Evolutionary conservation across 2,329 filamentous ascomycete species (phyloP), one percentile per base, ranked within the genome.

Genomic region (Aotearoamyces nothofagi): DNA sequence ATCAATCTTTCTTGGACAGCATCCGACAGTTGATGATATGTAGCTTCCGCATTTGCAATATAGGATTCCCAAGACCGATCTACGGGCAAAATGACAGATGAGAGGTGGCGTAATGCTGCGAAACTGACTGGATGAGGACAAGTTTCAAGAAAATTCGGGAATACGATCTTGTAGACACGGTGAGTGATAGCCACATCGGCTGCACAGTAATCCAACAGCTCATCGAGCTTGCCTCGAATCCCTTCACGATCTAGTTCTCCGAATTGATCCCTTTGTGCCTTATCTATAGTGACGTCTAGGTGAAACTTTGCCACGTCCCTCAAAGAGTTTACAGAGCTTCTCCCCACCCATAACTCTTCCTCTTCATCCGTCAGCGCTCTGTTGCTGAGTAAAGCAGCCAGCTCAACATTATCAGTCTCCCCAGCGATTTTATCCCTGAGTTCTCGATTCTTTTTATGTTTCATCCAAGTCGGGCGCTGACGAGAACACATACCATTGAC

Each of bases 401-500:
- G 54, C 38, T 90, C 79, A 5, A 70, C 57, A 30, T 76, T 77
- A 10, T 78, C 68, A 3, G 74, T 77, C 31, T 82, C 68, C 27
- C 63, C 74, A 4, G 79, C 69, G 26, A 87, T 73, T 45, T 77
- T 79, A 36, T 94, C 86, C 27, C 82, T 65, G 25, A 87, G 46
- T 46, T 96, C 87, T 33, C 78, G 68, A 39, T 78, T 83, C 57
- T 98, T 98, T 49, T 83, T 80, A 52, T 93, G 82, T 51, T 82
- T 92, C 76, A 94, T 84, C 90, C 90, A 98, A 0, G 82, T 93
- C 6, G 92, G 90, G 27, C 90, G 70, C 52, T 98, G 90, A 39
- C 80, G 77, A 13, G 90, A 96, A 54, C 90, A 98, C 90, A 98
- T 98, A 37, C 90, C 90, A 49, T 98, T 98, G 14, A 93, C 87